Evolutionary conservation across 2,329 filamentous ascomycete species (phyloP), one percentile per base, ranked within the genome.

Genomic region (Alternaria sp.): DNA sequence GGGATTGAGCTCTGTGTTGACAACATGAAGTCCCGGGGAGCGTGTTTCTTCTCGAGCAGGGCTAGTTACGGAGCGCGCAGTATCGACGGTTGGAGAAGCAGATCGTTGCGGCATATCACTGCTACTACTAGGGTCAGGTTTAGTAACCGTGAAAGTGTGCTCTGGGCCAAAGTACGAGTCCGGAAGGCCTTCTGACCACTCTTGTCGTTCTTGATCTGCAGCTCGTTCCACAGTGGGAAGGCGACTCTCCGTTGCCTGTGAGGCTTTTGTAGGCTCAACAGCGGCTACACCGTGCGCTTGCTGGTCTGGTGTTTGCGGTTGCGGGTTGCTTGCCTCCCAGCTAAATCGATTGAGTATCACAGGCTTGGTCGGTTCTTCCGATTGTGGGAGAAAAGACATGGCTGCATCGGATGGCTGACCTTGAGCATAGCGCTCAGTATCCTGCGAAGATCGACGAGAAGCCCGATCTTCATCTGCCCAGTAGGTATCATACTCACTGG

Each of bases 401-500:
- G 60, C 57, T 9, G 61, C 54, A 17, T 61, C 62, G 26, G 66
- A 32, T 9, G 67, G 28, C 15, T 53, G 67, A 13, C 63, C 70
- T 46, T 74, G 70, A 19, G 64, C 61, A 15, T 32, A 61, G 17
- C 44, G 74, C 64, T 57, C 70, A 61, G 57, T 69, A 73, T 70
- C 74, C 44, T 66, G 66, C 49, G 72, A 78, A 56, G 46, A 72
- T 59, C 40, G 76, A 49, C 81, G 82, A 45, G 73, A 70, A 19
- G 63, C 53, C 25, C 85, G 83, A 46, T 83, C 84, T 9, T 79
- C 77, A 25, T 85, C 82, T 3, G 84, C 84, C 85, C 89, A 90
- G 73, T 91, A 91, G 68, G 86, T 88, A 61, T 90, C 89, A 70
- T 92, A 91, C 47, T 91, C 89, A 63, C 85, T 85, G 0, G 88